Evolutionary conservation across 2,329 filamentous ascomycete species (phyloP).

Genomic region (Fusarium nurragi): DNA sequence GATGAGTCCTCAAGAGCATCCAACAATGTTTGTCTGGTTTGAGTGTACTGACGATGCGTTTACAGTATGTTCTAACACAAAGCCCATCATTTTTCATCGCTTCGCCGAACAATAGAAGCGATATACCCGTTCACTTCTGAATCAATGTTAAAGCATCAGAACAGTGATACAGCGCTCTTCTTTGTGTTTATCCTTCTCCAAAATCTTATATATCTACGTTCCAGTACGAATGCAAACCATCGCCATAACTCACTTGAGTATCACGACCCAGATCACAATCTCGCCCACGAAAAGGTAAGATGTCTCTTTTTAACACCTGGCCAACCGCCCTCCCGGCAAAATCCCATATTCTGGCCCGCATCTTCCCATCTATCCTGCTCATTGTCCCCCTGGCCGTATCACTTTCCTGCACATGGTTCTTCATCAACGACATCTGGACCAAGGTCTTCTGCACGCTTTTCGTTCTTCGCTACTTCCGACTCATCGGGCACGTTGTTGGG

Average conservation of each 20-base stretch:
- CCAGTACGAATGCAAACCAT: background rate
- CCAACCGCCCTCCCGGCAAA: background rate
- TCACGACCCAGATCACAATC: background rate
- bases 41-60: background rate
- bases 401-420: constrained; percentile 25
- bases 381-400: background rate
- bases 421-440: constrained; percentile 27
- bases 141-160: no score
- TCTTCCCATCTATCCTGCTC: constrained; percentile 15
- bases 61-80: background rate
- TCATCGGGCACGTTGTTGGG: constrained; percentile 54
- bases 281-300: background rate
- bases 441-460: constrained; percentile 45
- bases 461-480: constrained; percentile 55
- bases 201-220: background rate
- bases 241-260: background rate
- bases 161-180: no score
- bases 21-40: no score
- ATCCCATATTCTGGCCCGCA: background rate
- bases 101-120: background rate
- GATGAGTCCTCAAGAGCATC: no score
- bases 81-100: background rate
- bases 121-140: no score
- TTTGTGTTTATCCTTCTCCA: background rate
- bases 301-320: background rate